These are phyloP conservation scores for Pseudocercospora ulei DNA, from an alignment of 2,329 filamentous ascomycete species.

Conservation along the genomic window DNA sequence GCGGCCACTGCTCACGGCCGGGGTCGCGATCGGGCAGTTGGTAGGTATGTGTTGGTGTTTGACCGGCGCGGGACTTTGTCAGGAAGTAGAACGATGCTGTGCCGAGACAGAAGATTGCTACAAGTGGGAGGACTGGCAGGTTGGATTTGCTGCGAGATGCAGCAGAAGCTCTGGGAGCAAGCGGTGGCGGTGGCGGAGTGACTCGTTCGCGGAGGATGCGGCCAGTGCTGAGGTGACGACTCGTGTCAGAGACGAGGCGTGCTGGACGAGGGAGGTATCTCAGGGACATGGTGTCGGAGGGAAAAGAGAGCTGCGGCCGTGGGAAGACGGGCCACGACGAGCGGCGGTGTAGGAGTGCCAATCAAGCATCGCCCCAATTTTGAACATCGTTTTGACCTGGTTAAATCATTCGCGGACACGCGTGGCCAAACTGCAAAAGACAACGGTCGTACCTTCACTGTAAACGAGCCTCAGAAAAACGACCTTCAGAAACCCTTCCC, in stretches of 20 bases:
- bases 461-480: too few species aligned
- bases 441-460: too few species aligned
- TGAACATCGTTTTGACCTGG: too few species aligned
- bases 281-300: constrained; percentile 1
- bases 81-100: constrained; percentile 42
- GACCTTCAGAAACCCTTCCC: constrained; percentile 11
- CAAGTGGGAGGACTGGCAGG: constrained; percentile 41
- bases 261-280: not conserved
- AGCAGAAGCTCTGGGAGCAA: constrained; percentile 15
- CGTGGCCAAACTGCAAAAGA: too few species aligned
- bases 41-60: constrained; percentile 26
- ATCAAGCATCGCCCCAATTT: too few species aligned
- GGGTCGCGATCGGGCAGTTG: constrained; percentile 27
- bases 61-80: constrained; percentile 37
- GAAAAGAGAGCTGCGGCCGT: too few species aligned
- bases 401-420: too few species aligned
- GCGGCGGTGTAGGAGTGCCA: too few species aligned
- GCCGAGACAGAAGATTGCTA: constrained; percentile 42
- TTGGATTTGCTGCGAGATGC: constrained; percentile 20
- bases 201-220: constrained; percentile 3
- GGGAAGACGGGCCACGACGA: too few species aligned
- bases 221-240: constrained; percentile 5
- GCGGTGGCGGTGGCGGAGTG: constrained; percentile 11
- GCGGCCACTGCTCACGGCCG: constrained; percentile 26
- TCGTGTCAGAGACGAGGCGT: constrained; percentile 4